Evolutionary conservation across 164 flowering plant species (phyloP).

Genomic region (Vitis vinifera): ASM3070453v1 NC_081813.1:3073501-3074000

Average conservation of each 20-base stretch:
- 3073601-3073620: background rate
- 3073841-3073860: slow-evolving; percentile 53
- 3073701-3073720: slow-evolving; percentile 72
- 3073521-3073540: slow-evolving; percentile 52
- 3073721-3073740: slow-evolving; percentile 95
- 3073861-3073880: slow-evolving; percentile 84
- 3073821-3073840: slow-evolving; percentile 38
- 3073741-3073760: slow-evolving; percentile 98
- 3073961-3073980: too few relatives aligned
- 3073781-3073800: slow-evolving; percentile 31
- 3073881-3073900: slow-evolving; percentile 98
- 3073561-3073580: slow-evolving; percentile 7
- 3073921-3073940: slow-evolving; percentile 24
- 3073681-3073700: slow-evolving; percentile 74
- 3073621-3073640: background rate
- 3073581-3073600: background rate
- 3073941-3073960: too few relatives aligned
- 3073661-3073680: slow-evolving; percentile 92
- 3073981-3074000: background rate
- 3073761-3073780: slow-evolving; percentile 55
- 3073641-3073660: slow-evolving; percentile 87
- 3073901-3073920: slow-evolving; percentile 83
- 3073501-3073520: slow-evolving; percentile 45
- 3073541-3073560: slow-evolving; percentile 60
- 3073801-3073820: slow-evolving; percentile 22